Evolutionary conservation across 2,329 filamentous ascomycete species (phyloP).

Genomic region (Exophiala aquamarina): DNA sequence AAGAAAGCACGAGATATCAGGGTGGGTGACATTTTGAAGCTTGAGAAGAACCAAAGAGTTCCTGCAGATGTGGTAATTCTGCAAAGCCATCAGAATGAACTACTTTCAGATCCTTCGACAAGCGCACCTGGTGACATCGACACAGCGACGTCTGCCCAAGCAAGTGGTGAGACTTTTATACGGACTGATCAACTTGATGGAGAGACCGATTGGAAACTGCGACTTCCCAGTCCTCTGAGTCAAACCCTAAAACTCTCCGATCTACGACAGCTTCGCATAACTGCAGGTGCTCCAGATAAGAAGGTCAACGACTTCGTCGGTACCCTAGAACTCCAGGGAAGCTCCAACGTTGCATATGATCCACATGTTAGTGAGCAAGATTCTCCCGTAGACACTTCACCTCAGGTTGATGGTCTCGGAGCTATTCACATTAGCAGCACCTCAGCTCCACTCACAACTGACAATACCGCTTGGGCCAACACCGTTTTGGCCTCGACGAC

Average conservation of each 20-base stretch:
- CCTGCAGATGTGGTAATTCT: slow-evolving; percentile 93
- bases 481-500: slow-evolving; percentile 94
- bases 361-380: slow-evolving; percentile 39
- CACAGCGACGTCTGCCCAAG: slow-evolving; percentile 5
- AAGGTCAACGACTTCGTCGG: slow-evolving; percentile 94
- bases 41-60: slow-evolving; percentile 87
- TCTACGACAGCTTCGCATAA: slow-evolving; percentile 65
- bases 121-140: slow-evolving; percentile 25
- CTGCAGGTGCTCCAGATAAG: slow-evolving; percentile 85
- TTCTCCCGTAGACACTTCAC: slow-evolving; percentile 18
- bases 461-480: slow-evolving; percentile 98
- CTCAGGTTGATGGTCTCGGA: slow-evolving; percentile 16
- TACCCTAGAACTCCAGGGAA: slow-evolving; percentile 73
- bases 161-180: slow-evolving; percentile 84
- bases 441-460: slow-evolving; percentile 78
- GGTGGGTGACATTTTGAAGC: slow-evolving; percentile 92
- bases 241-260: slow-evolving; percentile 74
- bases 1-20: slow-evolving; percentile 86
- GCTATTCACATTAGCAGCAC: slow-evolving; percentile 18
- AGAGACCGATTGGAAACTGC: slow-evolving; percentile 97
- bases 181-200: slow-evolving; percentile 95
- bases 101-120: slow-evolving; percentile 33
- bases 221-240: slow-evolving; percentile 80
- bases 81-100: slow-evolving; percentile 70
- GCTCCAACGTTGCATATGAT: slow-evolving; percentile 47